These are phyloP conservation scores for Didymella exigua DNA, from an alignment of 2,329 filamentous ascomycete genomes.

Conservation along the genomic window DNA sequence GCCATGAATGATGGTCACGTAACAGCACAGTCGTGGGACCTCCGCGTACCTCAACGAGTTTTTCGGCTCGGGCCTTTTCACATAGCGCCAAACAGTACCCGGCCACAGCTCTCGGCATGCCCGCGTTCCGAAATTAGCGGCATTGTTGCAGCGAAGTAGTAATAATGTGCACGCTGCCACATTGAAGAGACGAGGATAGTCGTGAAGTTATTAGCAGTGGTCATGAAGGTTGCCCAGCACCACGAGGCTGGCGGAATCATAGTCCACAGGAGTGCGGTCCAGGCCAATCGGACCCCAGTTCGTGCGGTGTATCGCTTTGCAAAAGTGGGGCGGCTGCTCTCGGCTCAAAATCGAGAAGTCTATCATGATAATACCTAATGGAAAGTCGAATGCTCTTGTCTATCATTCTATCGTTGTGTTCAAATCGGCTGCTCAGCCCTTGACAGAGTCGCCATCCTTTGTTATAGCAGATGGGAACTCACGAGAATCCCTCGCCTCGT, in stretches of 20 bases:
- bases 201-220: neutral
- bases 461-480: slow-evolving; percentile 5
- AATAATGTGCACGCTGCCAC: neutral
- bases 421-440: neutral
- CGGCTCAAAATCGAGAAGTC: neutral
- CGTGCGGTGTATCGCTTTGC: neutral
- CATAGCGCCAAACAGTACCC: slow-evolving; percentile 7
- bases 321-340: slow-evolving; percentile 4
- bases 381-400: neutral
- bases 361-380: too few relatives aligned
- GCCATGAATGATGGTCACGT: neutral
- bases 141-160: neutral
- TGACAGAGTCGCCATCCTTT: neutral
- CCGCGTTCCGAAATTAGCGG: neutral
- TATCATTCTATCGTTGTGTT: neutral
- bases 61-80: slow-evolving; percentile 4
- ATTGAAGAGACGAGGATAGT: neutral
- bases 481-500: slow-evolving; percentile 16
- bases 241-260: neutral
- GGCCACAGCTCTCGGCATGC: neutral
- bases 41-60: neutral
- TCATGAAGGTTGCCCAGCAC: neutral
- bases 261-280: neutral
- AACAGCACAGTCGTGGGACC: neutral
- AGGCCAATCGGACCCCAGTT: neutral